phyloP scores from a whole-genome alignment of 2,329 filamentous ascomycete genomes.

The Colletotrichum chrysophilum region DNA sequence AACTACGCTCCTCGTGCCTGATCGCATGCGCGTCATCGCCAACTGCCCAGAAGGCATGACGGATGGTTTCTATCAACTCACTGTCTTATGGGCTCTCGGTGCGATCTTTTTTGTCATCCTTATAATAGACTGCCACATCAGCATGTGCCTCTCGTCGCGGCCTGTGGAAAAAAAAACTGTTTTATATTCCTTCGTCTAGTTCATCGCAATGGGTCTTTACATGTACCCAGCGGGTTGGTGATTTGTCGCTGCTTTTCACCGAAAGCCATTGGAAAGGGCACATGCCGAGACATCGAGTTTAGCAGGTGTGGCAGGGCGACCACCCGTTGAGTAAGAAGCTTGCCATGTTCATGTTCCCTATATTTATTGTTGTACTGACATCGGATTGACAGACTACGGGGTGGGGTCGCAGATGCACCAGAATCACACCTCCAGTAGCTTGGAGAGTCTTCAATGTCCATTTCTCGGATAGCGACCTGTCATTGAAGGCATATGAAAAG shows the following conservation, averaged over 20 bases:
- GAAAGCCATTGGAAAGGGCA: not conserved
- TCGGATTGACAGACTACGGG: not conserved
- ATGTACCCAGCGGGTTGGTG: not conserved
- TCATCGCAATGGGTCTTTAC: not conserved
- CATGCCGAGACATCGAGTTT: rapidly evolving
- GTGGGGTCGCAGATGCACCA: not conserved
- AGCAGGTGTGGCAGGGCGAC: not conserved
- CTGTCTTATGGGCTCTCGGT: not conserved
- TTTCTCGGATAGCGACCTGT: no score
- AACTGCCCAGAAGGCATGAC: not conserved
- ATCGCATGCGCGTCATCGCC: not conserved
- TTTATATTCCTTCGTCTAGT: no score
- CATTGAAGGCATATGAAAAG: no score
- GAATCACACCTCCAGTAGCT: not conserved
- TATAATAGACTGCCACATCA: no score
- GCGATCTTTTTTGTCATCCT: not conserved
- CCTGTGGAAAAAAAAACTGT: no score
- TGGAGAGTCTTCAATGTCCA: no score
- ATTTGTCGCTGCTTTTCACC: rapidly evolving
- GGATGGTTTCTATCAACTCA: not conserved
- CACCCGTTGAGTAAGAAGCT: not conserved
- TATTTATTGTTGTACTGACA: not conserved
- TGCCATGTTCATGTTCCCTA: no score
- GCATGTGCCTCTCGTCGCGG: not conserved
- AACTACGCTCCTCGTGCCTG: not conserved